Base-by-base conservation (phyloP, 2,329 filamentous ascomycete genomes). In the Trichoderma atroviride region DNA sequence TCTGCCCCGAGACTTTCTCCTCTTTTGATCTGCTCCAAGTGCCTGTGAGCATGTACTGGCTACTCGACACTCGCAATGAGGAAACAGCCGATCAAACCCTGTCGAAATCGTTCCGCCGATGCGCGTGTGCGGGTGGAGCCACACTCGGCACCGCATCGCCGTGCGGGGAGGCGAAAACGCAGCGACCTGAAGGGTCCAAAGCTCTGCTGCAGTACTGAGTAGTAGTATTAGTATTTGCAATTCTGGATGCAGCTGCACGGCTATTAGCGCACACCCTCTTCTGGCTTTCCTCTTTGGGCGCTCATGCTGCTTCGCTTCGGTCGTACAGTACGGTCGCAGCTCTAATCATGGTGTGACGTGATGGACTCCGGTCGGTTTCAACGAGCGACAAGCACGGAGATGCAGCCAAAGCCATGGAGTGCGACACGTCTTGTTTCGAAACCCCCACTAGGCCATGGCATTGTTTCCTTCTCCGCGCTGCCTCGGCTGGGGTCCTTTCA, bases 71-170 rank as follows among this genome's bases (percentile, higher is more conserved):
- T 52, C 47, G 37, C 6, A 55, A 56, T 56, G 61, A 64, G 61
- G 62, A 55, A 67, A 67, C 64, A 67, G 55, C 55, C 63, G 63
- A 59, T 67, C 27, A 14, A 27, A 50, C 40, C 61, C 50, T 56
- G 53, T 35, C 33, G 47, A 64, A 37, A 57, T 66, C 29, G 63
- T 19, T 43, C 53, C 53, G 29, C 35, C 53, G 35, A 66, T 37
- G n/a, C 27, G 24, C 50, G 29, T 43, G 57, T 52, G 63, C 63
- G 63, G 37, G 63, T 67, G 63, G 63, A 67, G 55, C 35, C 63
- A 67, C 55, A 52, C 63, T 67, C 63, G 63, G 63, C 63, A 67
- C 53, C 63, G 29, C 63, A 47, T 67, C 52, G 63, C 63, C 63
- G 63, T 67, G 63, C 63, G 63, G 63, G 63, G 63, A 67, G 40